A percentile compares a stretch with the other conserved stretches of the same genome.
Conservation (phyloP, 345 rosid genomes). For the Populus alba region DNA sequence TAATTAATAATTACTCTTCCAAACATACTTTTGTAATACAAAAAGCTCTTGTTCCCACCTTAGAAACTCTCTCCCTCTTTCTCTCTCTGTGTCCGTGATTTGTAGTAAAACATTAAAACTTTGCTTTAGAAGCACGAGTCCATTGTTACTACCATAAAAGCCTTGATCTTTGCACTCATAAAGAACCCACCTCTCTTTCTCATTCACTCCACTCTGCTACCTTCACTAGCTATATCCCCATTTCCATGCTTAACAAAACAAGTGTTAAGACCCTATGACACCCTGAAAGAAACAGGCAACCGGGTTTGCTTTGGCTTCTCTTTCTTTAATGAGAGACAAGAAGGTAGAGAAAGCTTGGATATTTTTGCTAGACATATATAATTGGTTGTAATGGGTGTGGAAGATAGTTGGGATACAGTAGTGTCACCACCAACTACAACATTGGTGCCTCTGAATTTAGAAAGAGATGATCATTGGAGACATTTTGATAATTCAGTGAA, state of each 20-base stretch:
- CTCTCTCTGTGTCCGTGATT: background rate
- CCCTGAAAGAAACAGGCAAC: background rate
- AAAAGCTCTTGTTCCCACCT: background rate
- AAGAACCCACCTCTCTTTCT: background rate
- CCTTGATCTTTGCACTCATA: background rate
- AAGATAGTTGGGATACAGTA: conserved; percentile 17
- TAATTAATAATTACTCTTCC: too few relatives aligned
- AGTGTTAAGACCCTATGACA: background rate
- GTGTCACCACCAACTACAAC: conserved; percentile 11
- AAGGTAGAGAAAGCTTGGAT: background rate
- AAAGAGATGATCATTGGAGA: conserved; percentile 26
- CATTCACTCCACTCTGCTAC: background rate
- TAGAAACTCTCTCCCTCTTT: background rate
- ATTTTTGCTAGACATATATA: background rate
- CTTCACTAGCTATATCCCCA: background rate
- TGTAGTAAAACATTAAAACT: background rate
- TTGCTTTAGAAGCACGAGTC: background rate
- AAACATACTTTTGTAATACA: background rate
- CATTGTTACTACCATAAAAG: background rate
- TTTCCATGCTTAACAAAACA: background rate
- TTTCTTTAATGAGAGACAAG: background rate
- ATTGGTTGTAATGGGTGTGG: conserved; percentile 14
- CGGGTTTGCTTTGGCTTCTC: background rate
- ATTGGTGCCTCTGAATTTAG: conserved; percentile 8
- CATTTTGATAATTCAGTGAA: conserved; percentile 31